Evolutionary conservation across 139 green algal species (phyloP).

Genomic region (Coelastrella sp.): DNA sequence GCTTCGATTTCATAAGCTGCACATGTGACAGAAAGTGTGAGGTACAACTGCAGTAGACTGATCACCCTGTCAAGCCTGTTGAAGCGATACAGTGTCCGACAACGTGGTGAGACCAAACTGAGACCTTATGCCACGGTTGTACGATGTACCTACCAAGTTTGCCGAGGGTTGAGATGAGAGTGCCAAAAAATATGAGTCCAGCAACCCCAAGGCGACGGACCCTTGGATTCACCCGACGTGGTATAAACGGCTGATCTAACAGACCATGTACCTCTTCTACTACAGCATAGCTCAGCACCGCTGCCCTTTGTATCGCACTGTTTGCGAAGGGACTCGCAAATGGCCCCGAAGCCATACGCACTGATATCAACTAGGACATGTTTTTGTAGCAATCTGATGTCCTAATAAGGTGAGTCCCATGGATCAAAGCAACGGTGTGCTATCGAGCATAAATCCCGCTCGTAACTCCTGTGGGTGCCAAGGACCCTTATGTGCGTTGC

Average conservation of each 20-base stretch:
- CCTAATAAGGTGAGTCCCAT: too few species aligned
- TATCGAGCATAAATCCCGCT: too few species aligned
- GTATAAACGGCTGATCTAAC: constrained; percentile 12
- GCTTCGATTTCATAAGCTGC: constrained; percentile 42
- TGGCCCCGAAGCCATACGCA: not conserved
- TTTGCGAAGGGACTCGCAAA: not conserved
- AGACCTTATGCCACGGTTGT: too few species aligned
- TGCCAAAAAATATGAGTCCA: constrained; percentile 36
- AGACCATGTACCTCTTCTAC: constrained; percentile 33
- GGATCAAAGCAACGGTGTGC: too few species aligned
- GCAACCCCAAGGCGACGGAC: not conserved
- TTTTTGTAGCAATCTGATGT: not conserved
- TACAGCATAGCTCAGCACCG: not conserved
- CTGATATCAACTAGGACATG: not conserved
- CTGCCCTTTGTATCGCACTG: not conserved
- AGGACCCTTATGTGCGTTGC: too few species aligned
- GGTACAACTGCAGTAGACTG: not conserved
- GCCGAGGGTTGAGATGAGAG: constrained; percentile 18
- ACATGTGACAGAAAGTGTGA: not conserved
- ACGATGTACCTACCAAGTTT: constrained; percentile 23
- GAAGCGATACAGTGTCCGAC: too few species aligned
- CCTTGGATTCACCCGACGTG: not conserved
- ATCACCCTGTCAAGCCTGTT: too few species aligned
- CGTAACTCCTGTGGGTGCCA: too few species aligned
- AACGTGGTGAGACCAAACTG: too few species aligned